These are phyloP conservation scores for Botryosphaeria dothidea DNA, from an alignment of 2,329 filamentous ascomycete genomes.

Conservation along the genomic window DNA sequence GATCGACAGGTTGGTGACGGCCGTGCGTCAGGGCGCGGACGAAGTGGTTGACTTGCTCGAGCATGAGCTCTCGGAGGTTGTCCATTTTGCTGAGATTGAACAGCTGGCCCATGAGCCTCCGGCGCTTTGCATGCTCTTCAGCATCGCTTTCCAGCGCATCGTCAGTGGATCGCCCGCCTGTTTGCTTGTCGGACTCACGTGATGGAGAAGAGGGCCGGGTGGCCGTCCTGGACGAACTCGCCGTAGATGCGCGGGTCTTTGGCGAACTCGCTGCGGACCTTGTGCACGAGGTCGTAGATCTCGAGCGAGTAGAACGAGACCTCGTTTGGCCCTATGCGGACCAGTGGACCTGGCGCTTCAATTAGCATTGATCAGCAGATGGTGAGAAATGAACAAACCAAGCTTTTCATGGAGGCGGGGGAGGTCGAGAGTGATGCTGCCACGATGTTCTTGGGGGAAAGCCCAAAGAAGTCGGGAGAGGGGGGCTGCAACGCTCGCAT, in stretches of 20 bases:
- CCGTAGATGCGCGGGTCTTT: conserved; percentile 1
- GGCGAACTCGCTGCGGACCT: neutral
- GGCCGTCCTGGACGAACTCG: neutral
- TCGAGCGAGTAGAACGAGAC: conserved; percentile 45
- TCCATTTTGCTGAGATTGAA: conserved; percentile 9
- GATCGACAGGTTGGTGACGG: neutral
- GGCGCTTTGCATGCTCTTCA: conserved; percentile 2
- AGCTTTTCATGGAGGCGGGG: conserved; percentile 5
- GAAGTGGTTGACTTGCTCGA: neutral
- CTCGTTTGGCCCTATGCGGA: conserved; percentile 52
- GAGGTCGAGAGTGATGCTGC: conserved; percentile 1
- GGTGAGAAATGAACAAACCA: neutral
- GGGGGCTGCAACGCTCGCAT: neutral
- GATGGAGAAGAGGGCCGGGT: conserved; percentile 3
- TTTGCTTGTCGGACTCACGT: neutral
- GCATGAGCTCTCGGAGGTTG: neutral
- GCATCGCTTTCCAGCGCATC: neutral
- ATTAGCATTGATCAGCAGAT: neutral
- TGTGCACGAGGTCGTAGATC: conserved; percentile 5
- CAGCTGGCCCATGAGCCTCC: conserved; percentile 6
- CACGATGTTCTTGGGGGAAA: neutral
- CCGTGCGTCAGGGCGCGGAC: neutral
- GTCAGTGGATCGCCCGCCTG: neutral
- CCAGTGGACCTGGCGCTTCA: conserved; percentile 38
- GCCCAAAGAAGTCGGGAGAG: neutral